Evolutionary conservation across 2,329 filamentous ascomycete genomes (phyloP).

Genomic region (Trichoderma koningiopsis): DNA sequence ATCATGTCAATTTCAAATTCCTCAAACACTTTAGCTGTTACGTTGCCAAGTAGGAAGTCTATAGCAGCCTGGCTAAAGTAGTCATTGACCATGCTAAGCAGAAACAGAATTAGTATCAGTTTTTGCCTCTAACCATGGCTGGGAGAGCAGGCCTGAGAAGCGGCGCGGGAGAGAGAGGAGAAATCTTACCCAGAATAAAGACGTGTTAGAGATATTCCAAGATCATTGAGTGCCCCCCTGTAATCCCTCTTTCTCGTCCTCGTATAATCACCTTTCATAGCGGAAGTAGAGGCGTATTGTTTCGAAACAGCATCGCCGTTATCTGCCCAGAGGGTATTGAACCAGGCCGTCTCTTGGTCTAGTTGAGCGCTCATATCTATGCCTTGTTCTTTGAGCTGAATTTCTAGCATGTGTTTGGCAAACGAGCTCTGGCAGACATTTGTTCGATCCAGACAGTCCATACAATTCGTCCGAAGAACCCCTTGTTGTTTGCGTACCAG

Average conservation of each 20-base stretch:
- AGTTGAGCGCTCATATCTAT: constrained; percentile 73
- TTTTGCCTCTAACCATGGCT: background rate
- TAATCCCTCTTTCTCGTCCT: constrained; percentile 88
- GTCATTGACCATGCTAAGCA: constrained; percentile 87
- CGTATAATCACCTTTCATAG: constrained; percentile 96
- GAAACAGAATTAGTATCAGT: constrained; percentile 25
- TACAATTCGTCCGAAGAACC: constrained; percentile 92
- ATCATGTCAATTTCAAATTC: constrained; percentile 95
- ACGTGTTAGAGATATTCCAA: constrained; percentile 82
- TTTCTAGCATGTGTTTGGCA: constrained; percentile 77
- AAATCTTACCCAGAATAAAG: constrained; percentile 64
- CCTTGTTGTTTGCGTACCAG: constrained; percentile 63
- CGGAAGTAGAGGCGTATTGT: constrained; percentile 93
- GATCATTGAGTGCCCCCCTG: constrained; percentile 85
- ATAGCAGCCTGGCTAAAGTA: constrained; percentile 96
- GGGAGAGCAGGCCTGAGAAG: background rate
- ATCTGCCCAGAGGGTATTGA: constrained; percentile 95
- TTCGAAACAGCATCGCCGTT: constrained; percentile 95
- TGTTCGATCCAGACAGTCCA: constrained; percentile 96
- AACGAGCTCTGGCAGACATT: constrained; percentile 95
- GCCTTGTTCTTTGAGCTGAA: constrained; percentile 74
- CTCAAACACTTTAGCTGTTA: constrained; percentile 81
- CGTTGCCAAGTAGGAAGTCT: constrained; percentile 89
- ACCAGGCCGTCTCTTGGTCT: constrained; percentile 85
- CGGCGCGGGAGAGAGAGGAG: constrained; percentile 3